A percentile compares a stretch with the other conserved stretches of the same genome.
Conservation (phyloP, 192 early-diverging fungal genomes). For the Dimargaris verticillata region DNA sequence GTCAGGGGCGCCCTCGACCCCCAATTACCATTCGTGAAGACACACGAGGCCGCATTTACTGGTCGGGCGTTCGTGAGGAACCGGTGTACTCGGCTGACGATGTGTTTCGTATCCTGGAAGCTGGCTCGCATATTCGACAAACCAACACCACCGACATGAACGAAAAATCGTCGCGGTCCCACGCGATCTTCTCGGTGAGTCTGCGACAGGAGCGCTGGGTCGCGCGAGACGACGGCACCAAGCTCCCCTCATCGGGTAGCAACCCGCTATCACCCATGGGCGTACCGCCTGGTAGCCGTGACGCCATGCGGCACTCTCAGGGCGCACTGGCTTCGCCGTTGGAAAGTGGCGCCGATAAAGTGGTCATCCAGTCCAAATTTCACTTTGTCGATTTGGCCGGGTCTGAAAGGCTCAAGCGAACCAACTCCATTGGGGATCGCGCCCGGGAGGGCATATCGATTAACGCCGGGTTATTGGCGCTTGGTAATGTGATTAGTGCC, state of each 20-base stretch:
- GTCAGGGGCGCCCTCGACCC: constrained; percentile 34
- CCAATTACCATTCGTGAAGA: constrained; percentile 69
- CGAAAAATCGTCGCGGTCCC: constrained; percentile 79
- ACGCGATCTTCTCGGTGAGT: constrained; percentile 90
- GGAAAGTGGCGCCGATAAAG: constrained; percentile 26
- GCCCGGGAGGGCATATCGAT: constrained; percentile 94
- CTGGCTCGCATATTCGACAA: constrained; percentile 61
- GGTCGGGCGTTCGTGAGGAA: constrained; percentile 70
- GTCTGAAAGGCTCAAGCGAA: constrained; percentile 87
- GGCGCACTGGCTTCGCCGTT: not conserved
- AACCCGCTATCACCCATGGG: too few species aligned
- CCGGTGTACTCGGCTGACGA: constrained; percentile 50
- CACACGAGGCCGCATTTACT: constrained; percentile 69
- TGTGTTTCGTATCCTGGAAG: constrained; percentile 45
- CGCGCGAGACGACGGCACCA: not conserved
- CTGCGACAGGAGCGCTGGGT: constrained; percentile 55
- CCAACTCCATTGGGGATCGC: constrained; percentile 79
- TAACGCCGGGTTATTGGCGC: constrained; percentile 84
- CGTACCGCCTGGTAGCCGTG: too few species aligned
- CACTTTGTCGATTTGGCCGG: constrained; percentile 99
- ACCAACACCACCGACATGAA: constrained; percentile 98
- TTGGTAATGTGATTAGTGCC: constrained; percentile 98
- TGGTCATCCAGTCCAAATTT: constrained; percentile 70
- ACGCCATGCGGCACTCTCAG: too few species aligned
- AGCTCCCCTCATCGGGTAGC: too few species aligned